phyloP scores from a whole-genome alignment of 1,284 basidiomycete genomes.

The Trichosporon faecale region DNA sequence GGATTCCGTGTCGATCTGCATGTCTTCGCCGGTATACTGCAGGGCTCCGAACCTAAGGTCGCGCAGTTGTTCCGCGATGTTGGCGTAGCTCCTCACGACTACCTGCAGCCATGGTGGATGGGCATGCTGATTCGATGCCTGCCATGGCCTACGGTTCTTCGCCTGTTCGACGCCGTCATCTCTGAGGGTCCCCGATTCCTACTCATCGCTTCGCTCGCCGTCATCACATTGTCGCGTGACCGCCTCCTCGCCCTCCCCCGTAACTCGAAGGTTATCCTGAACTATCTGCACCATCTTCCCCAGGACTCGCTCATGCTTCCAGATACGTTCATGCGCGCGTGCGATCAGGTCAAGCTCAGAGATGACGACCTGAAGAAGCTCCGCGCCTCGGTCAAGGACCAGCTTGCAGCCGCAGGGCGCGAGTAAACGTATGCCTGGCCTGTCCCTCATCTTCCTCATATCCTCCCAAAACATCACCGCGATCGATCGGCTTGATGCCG shows the following conservation, averaged over 20 bases:
- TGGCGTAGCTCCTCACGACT: constrained; percentile 54
- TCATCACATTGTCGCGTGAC: constrained; percentile 56
- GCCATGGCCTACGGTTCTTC: constrained; percentile 70
- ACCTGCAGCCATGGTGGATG: constrained; percentile 44
- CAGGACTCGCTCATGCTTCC: constrained; percentile 48
- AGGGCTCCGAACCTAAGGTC: constrained; percentile 63
- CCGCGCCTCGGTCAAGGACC: constrained; percentile 40
- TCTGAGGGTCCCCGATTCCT: constrained; percentile 82
- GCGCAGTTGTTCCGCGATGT: constrained; percentile 60
- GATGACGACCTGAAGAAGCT: constrained; percentile 47
- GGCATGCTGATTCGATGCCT: constrained; percentile 69
- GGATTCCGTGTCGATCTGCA: constrained; percentile 77
- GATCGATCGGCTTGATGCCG: constrained; percentile 5
- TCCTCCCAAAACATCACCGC: neutral
- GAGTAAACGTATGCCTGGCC: neutral
- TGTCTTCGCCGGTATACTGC: constrained; percentile 71
- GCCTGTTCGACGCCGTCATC: constrained; percentile 84
- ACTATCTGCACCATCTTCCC: constrained; percentile 42
- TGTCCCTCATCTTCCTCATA: no score
- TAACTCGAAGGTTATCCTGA: constrained; percentile 30
- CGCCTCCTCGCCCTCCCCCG: constrained; percentile 38
- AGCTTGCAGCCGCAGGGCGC: constrained; percentile 20
- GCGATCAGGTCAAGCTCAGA: constrained; percentile 42
- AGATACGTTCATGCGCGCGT: constrained; percentile 46
- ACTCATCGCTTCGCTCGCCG: constrained; percentile 71